These are phyloP conservation scores for Vitis hybrid DNA, from an alignment of 177 flowering plant species.

Conservation along the genomic window DNA sequence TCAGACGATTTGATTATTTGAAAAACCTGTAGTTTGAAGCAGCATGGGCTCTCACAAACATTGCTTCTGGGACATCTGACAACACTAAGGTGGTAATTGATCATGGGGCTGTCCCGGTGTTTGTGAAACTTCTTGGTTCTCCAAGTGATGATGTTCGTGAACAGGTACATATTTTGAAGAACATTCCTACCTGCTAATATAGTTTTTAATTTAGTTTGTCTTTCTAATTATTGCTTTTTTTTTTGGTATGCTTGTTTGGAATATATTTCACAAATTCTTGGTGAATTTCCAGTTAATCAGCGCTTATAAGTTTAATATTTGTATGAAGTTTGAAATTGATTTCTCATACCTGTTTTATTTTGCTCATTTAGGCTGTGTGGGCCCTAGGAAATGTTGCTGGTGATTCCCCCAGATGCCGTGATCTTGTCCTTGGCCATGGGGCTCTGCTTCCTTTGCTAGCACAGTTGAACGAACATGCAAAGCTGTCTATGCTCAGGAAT, in stretches of 20 bases:
- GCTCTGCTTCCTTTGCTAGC: slow-evolving; percentile 52
- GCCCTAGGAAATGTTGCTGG: slow-evolving; percentile 76
- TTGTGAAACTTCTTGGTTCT: slow-evolving; percentile 48
- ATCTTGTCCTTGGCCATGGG: slow-evolving; percentile 58
- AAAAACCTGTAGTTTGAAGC: slow-evolving; percentile 40
- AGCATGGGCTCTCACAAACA: slow-evolving; percentile 54
- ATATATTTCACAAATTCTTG: too few relatives aligned
- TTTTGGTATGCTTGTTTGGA: neutral
- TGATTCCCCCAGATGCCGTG: slow-evolving; percentile 64
- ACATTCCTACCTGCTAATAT: neutral
- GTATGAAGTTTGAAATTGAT: neutral
- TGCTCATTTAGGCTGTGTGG: slow-evolving; percentile 62
- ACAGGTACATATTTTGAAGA: slow-evolving; percentile 29
- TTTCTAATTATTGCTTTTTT: neutral
- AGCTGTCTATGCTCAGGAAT: slow-evolving; percentile 65
- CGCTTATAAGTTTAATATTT: too few relatives aligned
- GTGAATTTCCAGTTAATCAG: too few relatives aligned
- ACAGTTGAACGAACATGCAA: slow-evolving; percentile 57
- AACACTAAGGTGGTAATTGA: slow-evolving; percentile 56
- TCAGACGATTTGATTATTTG: neutral
- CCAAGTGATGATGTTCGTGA: slow-evolving; percentile 55
- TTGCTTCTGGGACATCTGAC: slow-evolving; percentile 57
- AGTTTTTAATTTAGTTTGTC: neutral
- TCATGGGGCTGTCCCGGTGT: slow-evolving; percentile 52
- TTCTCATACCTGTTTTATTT: neutral